Evolutionary conservation across 352 stramenopile species (phyloP).

Genomic region (Phytopythium sindhum): DNA sequence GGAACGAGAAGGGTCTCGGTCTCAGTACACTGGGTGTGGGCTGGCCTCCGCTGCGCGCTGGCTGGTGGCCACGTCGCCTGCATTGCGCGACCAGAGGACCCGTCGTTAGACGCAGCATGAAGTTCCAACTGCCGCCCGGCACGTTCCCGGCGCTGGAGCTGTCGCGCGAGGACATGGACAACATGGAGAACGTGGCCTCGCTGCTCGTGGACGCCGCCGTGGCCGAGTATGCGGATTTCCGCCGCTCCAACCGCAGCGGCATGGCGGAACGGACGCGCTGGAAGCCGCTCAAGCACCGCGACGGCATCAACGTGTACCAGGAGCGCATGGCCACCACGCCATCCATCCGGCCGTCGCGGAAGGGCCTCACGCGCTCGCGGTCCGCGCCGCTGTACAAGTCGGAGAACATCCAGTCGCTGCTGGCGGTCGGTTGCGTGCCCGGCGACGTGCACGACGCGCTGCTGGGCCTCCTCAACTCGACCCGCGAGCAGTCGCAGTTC

Average conservation of each 20-base stretch:
- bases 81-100: neutral
- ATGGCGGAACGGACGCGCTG: conserved; percentile 20
- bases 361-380: neutral
- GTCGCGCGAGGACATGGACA: conserved; percentile 30
- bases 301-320: conserved; percentile 29
- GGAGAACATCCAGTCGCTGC: conserved; percentile 20
- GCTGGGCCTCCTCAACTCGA: conserved; percentile 30
- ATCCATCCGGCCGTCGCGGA: conserved; percentile 10
- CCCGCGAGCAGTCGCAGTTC: conserved; percentile 24
- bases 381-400: neutral
- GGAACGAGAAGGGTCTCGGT: too few species aligned
- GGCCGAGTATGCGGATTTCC: conserved; percentile 22
- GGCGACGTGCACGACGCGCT: conserved; percentile 35
- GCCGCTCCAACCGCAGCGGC: conserved; percentile 12
- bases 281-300: conserved; percentile 33
- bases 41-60: neutral
- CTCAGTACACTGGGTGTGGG: too few species aligned
- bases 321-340: conserved; percentile 12
- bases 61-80: neutral
- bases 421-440: conserved; percentile 34
- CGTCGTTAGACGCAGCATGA: conserved; percentile 14
- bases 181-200: conserved; percentile 30
- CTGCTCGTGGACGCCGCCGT: conserved; percentile 30
- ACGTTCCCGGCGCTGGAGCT: conserved; percentile 40
- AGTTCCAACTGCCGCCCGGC: conserved; percentile 26